Evolutionary conservation across 2,329 filamentous ascomycete genomes (phyloP), one percentile per base, ranked within the genome.

Genomic region (Exophiala dermatitidis): DNA sequence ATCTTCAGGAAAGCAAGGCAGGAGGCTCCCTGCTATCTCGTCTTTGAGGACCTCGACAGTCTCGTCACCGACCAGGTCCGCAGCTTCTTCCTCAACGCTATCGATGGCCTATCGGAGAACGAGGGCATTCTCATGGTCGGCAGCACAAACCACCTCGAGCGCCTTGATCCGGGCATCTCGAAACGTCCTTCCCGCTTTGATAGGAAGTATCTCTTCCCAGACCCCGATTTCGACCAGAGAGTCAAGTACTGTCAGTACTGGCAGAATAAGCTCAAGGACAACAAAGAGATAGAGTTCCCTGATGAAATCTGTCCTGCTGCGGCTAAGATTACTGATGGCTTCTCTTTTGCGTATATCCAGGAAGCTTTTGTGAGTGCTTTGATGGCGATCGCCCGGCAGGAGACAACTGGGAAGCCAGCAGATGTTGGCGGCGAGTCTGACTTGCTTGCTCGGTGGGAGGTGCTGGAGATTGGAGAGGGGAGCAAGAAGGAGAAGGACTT

Each of bases 111-210:
- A 37, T 66, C 67, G 36, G 64, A 65, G 46, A 72, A 73, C 54
- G 67, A 72, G 43, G 70, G 70, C 9, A 71, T 73, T 12, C 58
- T 72, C 32, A 72, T 72, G 69, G 64, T 73, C 45, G 70, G 69
- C 5, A 68, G 62, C 41, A 73, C 70, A 0, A 73, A 73, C 52
- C 65, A 71, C 50, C 49, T 56, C n/a, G 49, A 63, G n/a, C 42
- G 54, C 5, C 58, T 72, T 9, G 71, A 72, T 52, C 68, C 70
- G 4, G 69, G 68, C 5, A 67, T 76, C 44, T 63, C 69, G 9
- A 75, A 76, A 65, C 68, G 74, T 0, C 74, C 74, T 2, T 69
- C 64, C 28, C 66, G 74, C 4, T 76, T 76, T 55, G 74, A 76
- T 51, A 62, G 74, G 30, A 76, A 76, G 54, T 75, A 74, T 63